These are phyloP conservation scores for Knufia fluminis DNA, from an alignment of 2,329 filamentous ascomycete species.

Conservation along the genomic window DNA sequence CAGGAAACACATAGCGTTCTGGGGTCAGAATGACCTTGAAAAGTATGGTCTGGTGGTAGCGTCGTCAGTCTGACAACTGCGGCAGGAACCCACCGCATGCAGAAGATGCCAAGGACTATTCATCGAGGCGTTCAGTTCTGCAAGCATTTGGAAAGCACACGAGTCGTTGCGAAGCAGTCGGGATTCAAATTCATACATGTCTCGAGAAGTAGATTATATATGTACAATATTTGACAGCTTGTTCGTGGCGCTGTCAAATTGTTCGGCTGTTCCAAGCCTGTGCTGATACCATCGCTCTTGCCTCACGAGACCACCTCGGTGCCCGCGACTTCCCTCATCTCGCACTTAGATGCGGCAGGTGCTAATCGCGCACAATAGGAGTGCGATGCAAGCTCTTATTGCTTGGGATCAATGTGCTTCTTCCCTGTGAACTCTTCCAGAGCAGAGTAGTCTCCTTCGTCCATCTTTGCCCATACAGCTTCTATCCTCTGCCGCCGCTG, in stretches of 20 bases:
- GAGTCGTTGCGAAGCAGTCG: background rate
- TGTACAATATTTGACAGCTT: background rate
- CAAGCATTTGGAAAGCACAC: background rate
- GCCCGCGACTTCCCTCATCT: no score
- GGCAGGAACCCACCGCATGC: background rate
- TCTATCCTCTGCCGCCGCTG: constrained; percentile 65
- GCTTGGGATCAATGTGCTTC: background rate
- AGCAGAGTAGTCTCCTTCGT: constrained; percentile 34
- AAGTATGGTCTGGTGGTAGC: background rate
- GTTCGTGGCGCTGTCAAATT: background rate
- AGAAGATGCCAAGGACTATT: background rate
- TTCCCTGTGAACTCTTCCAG: constrained; percentile 47
- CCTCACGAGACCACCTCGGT: background rate
- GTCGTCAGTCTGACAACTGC: background rate
- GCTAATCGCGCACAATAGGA: no score
- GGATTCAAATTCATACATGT: background rate
- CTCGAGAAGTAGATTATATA: background rate
- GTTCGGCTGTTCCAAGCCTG: background rate
- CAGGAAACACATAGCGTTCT: background rate
- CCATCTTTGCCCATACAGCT: constrained; percentile 69
- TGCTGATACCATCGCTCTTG: background rate
- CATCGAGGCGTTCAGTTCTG: background rate
- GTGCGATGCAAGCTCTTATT: background rate
- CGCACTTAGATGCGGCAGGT: no score
- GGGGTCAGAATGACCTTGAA: background rate